Percentiles rank a stretch among this genome's conserved stretches.
Evolutionary conservation across 148 eudicot genomes (phyloP).

Genomic region (Silene latifolia): DNA sequence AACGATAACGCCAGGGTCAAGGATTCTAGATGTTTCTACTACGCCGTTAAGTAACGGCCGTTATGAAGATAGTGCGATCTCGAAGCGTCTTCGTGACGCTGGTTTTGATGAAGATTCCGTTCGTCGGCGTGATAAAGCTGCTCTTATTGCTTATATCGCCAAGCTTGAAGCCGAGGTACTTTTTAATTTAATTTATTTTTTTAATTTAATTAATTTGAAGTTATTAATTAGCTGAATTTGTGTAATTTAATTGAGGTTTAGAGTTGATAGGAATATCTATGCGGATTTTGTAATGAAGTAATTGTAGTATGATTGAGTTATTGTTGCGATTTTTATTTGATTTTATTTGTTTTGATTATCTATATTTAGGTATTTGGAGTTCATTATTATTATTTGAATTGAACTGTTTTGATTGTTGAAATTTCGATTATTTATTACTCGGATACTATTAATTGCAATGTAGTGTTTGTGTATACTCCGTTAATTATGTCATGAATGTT

Average conservation of each 20-base stretch:
- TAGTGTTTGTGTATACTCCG: neutral
- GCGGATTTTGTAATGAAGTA: neutral
- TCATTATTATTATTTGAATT: neutral
- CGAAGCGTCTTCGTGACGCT: constrained; percentile 68
- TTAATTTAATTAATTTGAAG: neutral
- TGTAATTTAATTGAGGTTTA: neutral
- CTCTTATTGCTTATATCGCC: constrained; percentile 85
- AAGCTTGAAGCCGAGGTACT: constrained; percentile 88
- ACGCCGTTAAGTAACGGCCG: constrained; percentile 27
- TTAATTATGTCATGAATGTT: neutral
- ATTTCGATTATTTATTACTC: neutral
- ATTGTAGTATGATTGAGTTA: constrained; percentile 1
- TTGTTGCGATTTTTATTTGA: neutral
- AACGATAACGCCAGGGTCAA: constrained; percentile 36
- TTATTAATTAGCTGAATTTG: neutral
- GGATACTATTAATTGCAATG: constrained; percentile 3
- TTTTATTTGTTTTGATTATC: neutral
- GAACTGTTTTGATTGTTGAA: neutral
- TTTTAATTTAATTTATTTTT: neutral
- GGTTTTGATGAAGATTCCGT: constrained; percentile 83
- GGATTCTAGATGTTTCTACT: constrained; percentile 45
- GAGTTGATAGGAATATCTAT: no score
- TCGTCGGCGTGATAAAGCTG: constrained; percentile 84
- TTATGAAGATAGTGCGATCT: constrained; percentile 57
- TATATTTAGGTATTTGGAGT: constrained; percentile 1